A percentile compares a stretch with the other conserved stretches of the same genome.
Conservation (phyloP, 75 land plant species). For the Sequoiadendron giganteum region DNA sequence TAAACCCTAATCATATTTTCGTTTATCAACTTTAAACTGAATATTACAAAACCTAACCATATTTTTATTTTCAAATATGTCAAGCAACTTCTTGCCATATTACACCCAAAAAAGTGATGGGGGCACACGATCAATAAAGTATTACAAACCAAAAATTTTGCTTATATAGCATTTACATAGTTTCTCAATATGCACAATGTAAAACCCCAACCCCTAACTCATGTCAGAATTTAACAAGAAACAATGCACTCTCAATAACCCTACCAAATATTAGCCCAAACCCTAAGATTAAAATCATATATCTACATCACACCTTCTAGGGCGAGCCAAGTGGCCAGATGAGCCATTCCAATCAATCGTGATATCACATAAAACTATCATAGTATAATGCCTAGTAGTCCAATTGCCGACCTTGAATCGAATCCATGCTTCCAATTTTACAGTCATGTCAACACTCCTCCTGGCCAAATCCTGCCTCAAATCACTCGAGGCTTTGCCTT, state of each 20-base stretch:
- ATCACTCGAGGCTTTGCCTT: conserved; percentile 8
- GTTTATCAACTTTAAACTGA: neutral
- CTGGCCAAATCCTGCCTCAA: conserved; percentile 6
- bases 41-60: neutral
- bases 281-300: neutral
- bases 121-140: neutral
- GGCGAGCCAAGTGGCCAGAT: neutral
- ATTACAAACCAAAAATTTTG: neutral
- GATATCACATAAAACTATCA: conserved; percentile 57
- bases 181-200: neutral
- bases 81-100: neutral
- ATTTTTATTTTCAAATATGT: neutral
- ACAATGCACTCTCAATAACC: neutral
- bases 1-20: no score
- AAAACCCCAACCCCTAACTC: neutral
- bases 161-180: neutral
- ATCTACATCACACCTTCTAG: neutral
- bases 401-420: conserved; percentile 58
- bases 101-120: neutral
- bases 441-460: conserved; percentile 26
- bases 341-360: conserved; percentile 40
- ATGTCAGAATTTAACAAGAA: neutral
- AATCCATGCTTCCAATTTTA: conserved; percentile 38
- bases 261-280: neutral
- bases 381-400: conserved; percentile 35